Base-by-base conservation (phyloP, 225 moss, liverwort and hornwort genomes). In the Physcomitrium patens region DNA sequence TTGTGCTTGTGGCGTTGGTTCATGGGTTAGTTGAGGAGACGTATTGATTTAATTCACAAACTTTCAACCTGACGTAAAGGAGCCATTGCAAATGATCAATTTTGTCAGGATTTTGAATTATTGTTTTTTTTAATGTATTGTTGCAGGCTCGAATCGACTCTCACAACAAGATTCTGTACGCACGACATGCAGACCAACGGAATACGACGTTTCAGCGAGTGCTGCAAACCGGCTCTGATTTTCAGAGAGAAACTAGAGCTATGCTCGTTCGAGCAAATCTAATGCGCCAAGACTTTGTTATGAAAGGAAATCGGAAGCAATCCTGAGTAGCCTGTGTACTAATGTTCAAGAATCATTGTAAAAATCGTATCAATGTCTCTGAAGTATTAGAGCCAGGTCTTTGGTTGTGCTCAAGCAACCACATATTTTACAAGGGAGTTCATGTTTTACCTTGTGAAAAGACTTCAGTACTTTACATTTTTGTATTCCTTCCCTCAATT, bases 111-210 rank as follows among this genome's bases (percentile, higher is more conserved):
- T 64, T 50, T 44, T 73, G 52, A 80, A 66, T 65, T 20, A 10
- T 0, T 7, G 3, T 47, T 65, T n/a, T 65, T n/a, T 10, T 19
- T 65, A 51, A 27, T 49, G 16, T 60, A n/a, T 52, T 80, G 42
- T 69, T 76, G 3, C 86, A 99, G 97, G 97, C 97, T 26, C 92
- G 97, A 71, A 97, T 97, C 55, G 99, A 99, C 76, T 99, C 99
- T 43, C 99, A 99, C 78, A 99, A 99, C 90, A 99, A 99, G 84
- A 95, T 99, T 37, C 73, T 99, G 69, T 99, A 95, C 71, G 99
- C 99, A 37, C 91, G 99, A 59, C 95, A 99, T 92, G 99, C 93
- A 42, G 99, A 99, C 83, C 93, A 99, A 74, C 86, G 99, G 71
- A 99, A 93, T 77, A 78, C 95, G 74, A 99, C 99, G 59, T 99